Base-by-base conservation (phyloP, 2,329 filamentous ascomycete genomes). In the Didymella segeticola region DNA sequence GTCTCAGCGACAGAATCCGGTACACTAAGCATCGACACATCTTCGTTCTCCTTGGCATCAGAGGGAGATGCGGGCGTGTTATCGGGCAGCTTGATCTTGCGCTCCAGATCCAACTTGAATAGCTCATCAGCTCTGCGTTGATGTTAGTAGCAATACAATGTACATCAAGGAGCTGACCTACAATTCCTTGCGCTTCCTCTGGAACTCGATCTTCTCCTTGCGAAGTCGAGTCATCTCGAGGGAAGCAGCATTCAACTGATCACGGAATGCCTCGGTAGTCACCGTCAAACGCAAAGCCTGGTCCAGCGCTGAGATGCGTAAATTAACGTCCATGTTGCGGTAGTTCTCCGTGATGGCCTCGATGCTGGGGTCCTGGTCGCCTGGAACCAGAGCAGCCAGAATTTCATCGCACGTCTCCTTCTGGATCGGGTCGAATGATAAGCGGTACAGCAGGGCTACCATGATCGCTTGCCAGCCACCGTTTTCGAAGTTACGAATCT, bases 161-260 rank as follows among this genome's bases (percentile, higher is more conserved):
- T 4, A 15, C 29, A 14, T 25, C 23, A n/a, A 23, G 12, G 12
- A 15, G 43, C 20, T 14, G 22, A 80, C 83, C 77, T 78, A 84
- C 79, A 80, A 75, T 62, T 79, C 76, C 73, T 87, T 89, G 60
- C 89, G 87, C 63, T 89, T 86, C 61, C 92, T 86, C 76, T 98
- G 93, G 76, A 87, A 89, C 61, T 96, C 91, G 57, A 97, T 96
- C 78, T 96, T 97, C 71, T 96, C 90, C 75, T 99, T 99, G 43
- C 95, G 88, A 69, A 96, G 91, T 48, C 87, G 86, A 1, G 95
- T 99, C 93, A 98, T 97, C 47, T 91, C 90, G 69, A 93, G 90
- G 60, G 89, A 91, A 76, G 93, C 96, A 58, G 93, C 89, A 63
- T 96, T 91, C 81, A 99, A 89, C 71, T 96, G 96, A 14, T 86